Base-by-base conservation (phyloP, 257 asterid species). In the Solanum piurae region DNA sequence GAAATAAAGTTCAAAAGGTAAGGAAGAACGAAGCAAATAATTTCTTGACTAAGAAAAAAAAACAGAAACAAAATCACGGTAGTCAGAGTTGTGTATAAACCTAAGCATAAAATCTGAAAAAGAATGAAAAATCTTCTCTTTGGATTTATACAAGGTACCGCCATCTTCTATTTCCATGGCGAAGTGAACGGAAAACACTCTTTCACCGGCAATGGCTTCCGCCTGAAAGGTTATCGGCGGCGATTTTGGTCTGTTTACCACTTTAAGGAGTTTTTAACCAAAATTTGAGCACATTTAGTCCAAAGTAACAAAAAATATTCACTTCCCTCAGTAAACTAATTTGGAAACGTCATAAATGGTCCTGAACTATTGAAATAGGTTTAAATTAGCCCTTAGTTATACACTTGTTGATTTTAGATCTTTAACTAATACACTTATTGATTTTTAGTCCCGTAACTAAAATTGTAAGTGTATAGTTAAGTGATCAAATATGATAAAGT, bases 21-120 rank as follows among this genome's bases (percentile, higher is more conserved):
- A 2, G n/a, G 64, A 9, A 60, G 29, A 23, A 62, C 6, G 5
- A 62, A 23, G 69, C 69, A 23, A 60, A 60, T 8, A 49, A 42
- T 42, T 42, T 42, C 46, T 40, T 40, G 46, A 42, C 4, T 10
- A 42, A 42, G 46, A 40, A 42, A 55, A 52, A 52, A 18, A 58
- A 58, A 55, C 64, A 55, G 9, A 55, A 49, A 58, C 25, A 64
- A 64, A 66, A 66, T 3, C 20, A 66, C 16, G 64, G 71, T n/a
- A 75, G 3, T 44, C 8, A 58, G 16, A 21, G 21, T 52, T 37
- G 27, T 38, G 87, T 68, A 80, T 40, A 29, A 58, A 95, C 98
- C 98, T 93, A 46, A 87, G 82, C 98, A 94, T 95, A 87, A 96
- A 96, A 68, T 92, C 92, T 74, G 94, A 88, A 90, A 90, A 94